A percentile compares a stretch with the other conserved stretches of the same genome.
phyloP scores from a whole-genome alignment of 345 rosid genomes.

The Eucalyptus guilfoylei region DNA sequence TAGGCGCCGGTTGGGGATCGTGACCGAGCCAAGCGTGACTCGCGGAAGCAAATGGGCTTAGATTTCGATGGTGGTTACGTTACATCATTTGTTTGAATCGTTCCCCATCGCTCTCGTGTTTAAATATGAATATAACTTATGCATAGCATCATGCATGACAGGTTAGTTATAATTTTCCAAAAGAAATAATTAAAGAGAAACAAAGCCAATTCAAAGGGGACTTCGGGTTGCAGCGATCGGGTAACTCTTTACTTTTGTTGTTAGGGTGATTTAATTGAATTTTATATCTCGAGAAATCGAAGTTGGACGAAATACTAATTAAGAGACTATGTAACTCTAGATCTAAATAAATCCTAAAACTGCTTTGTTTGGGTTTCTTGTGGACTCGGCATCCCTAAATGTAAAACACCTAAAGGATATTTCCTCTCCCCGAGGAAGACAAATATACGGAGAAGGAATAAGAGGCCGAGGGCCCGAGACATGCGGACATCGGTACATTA shows the following conservation, averaged over 20 bases:
- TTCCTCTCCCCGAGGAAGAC: too few species aligned
- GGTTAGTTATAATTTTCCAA: background rate
- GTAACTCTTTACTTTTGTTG: background rate
- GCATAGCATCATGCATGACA: background rate
- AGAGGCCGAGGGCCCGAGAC: rapidly evolving
- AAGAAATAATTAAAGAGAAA: background rate
- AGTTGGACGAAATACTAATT: too few species aligned
- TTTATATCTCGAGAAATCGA: background rate
- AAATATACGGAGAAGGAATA: too few species aligned
- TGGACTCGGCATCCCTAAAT: too few species aligned
- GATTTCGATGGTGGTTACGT: background rate
- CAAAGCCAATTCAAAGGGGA: background rate
- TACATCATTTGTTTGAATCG: background rate
- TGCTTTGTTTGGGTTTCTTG: too few species aligned
- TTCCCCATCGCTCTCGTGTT: background rate
- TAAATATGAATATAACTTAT: background rate
- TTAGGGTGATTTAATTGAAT: background rate
- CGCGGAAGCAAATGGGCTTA: background rate
- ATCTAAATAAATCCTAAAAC: too few species aligned
- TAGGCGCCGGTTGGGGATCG: rapidly evolving
- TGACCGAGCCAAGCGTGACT: background rate
- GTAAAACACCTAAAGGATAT: too few species aligned
- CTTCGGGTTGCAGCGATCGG: too few species aligned
- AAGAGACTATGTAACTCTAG: too few species aligned
- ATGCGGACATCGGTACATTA: too few species aligned